Evolutionary conservation across 805 yeast genomes (phyloP).

Genomic region (Brettanomyces bruxellensis): DNA sequence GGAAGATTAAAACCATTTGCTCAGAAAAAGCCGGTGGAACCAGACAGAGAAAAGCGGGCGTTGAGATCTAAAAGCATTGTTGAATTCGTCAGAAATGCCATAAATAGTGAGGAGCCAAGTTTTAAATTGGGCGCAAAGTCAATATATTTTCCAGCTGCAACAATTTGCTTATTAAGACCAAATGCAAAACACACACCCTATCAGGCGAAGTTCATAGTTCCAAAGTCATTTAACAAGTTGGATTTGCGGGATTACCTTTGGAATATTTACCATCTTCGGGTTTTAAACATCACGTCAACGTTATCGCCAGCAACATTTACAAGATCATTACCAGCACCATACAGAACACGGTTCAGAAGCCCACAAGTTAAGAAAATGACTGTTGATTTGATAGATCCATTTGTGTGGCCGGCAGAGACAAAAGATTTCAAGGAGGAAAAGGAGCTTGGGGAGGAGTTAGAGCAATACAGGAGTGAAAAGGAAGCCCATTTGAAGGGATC

Average conservation of each 20-base stretch:
- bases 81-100: conserved; percentile 31
- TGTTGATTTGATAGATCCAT: conserved; percentile 91
- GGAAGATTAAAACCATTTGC: conserved; percentile 23
- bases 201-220: conserved; percentile 94
- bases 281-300: conserved; percentile 80
- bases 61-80: conserved; percentile 20
- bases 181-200: conserved; percentile 96
- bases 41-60: conserved; percentile 16
- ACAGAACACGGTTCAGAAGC: conserved; percentile 60
- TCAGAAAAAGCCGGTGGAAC: conserved; percentile 13
- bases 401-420: conserved; percentile 80
- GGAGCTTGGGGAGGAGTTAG: conserved; percentile 34
- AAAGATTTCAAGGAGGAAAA: conserved; percentile 25
- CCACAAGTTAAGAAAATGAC: conserved; percentile 94
- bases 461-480: conserved; percentile 42
- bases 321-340: conserved; percentile 43
- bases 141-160: conserved; percentile 78
- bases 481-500: conserved; percentile 44
- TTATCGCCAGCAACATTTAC: conserved; percentile 63
- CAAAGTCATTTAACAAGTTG: conserved; percentile 85
- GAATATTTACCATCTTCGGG: conserved; percentile 84
- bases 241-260: conserved; percentile 91
- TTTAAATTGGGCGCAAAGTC: conserved; percentile 72
- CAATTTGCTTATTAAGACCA: conserved; percentile 74
- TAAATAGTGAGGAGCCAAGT: conserved; percentile 62